Conservation (phyloP, 2,329 filamentous ascomycete genomes). For the Arthrocladium fulminans region DNA sequence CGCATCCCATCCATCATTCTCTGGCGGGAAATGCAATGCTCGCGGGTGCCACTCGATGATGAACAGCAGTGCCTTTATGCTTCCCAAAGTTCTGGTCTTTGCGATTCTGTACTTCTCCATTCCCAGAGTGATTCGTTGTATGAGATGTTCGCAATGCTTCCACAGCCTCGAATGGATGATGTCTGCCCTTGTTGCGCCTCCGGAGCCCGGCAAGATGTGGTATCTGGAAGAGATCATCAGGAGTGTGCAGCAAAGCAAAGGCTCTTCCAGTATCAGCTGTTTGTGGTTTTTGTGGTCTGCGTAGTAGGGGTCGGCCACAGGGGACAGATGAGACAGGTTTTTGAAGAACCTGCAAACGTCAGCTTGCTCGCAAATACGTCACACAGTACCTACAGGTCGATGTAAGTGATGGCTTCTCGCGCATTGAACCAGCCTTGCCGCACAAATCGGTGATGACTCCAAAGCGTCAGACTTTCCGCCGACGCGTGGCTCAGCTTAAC, state of each 20-base stretch:
- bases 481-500: slow-evolving; percentile 35
- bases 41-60: slow-evolving; percentile 51
- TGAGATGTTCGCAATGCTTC: slow-evolving; percentile 46
- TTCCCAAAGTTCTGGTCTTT: slow-evolving; percentile 42
- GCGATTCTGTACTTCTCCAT: slow-evolving; percentile 45
- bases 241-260: slow-evolving; percentile 46
- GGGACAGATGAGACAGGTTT: slow-evolving; percentile 44
- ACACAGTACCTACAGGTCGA: slow-evolving; percentile 34
- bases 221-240: slow-evolving; percentile 49
- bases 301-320: slow-evolving; percentile 44
- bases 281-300: slow-evolving; percentile 41
- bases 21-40: slow-evolving; percentile 46
- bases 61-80: slow-evolving; percentile 45
- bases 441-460: slow-evolving; percentile 40
- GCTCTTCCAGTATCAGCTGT: slow-evolving; percentile 42
- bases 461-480: slow-evolving; percentile 28
- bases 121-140: slow-evolving; percentile 46
- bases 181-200: slow-evolving; percentile 41
- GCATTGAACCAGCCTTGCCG: slow-evolving; percentile 50
- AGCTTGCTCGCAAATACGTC: slow-evolving; percentile 16
- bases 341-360: slow-evolving; percentile 32
- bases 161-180: slow-evolving; percentile 48
- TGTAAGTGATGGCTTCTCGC: slow-evolving; percentile 44
- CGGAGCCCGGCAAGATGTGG: slow-evolving; percentile 34
- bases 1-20: slow-evolving; percentile 45